phyloP scores from a whole-genome alignment of 2,329 filamentous ascomycete genomes.

The Fusarium sp. region DNA sequence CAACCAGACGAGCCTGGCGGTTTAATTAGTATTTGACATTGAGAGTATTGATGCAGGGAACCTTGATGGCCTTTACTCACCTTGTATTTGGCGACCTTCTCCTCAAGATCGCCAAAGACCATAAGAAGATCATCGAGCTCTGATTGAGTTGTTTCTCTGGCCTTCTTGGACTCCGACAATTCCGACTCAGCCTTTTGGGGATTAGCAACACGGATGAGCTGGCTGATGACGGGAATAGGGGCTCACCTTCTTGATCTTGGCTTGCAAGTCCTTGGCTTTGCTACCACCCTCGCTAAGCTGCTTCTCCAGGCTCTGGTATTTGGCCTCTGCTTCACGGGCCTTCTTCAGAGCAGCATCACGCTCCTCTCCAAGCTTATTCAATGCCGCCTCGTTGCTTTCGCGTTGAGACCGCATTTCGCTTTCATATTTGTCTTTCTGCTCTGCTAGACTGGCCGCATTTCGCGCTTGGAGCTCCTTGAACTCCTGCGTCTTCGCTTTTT shows the following conservation, averaged over 20 bases:
- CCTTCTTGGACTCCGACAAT: slow-evolving; percentile 63
- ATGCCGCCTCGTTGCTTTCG: slow-evolving; percentile 21
- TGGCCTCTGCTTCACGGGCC: slow-evolving; percentile 42
- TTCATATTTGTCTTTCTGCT: slow-evolving; percentile 23
- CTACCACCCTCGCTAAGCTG: slow-evolving; percentile 36
- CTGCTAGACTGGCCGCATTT: slow-evolving; percentile 28
- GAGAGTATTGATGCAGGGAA: not conserved
- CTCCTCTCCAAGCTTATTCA: slow-evolving; percentile 42
- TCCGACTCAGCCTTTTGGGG: slow-evolving; percentile 45
- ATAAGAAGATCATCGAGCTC: slow-evolving; percentile 85
- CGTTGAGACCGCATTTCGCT: slow-evolving; percentile 9
- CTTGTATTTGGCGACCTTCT: slow-evolving; percentile 81
- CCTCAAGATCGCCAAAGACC: slow-evolving; percentile 83
- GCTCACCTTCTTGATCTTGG: slow-evolving; percentile 43
- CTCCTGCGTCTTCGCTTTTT: slow-evolving; percentile 70
- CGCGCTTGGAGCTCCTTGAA: slow-evolving; percentile 37
- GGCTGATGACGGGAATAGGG: slow-evolving; percentile 14
- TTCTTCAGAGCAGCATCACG: slow-evolving; percentile 34
- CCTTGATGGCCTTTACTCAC: slow-evolving; percentile 54
- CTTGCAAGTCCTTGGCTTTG: slow-evolving; percentile 33
- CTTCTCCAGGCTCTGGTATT: slow-evolving; percentile 40
- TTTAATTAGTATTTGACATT: slow-evolving; percentile 11
- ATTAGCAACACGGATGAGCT: slow-evolving; percentile 37
- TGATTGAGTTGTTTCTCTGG: slow-evolving; percentile 71
- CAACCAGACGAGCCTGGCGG: slow-evolving; percentile 67